These are phyloP conservation scores for Vitellaria paradoxa DNA, from an alignment of 179 eudicot genomes.

Conservation along the genomic window DNA sequence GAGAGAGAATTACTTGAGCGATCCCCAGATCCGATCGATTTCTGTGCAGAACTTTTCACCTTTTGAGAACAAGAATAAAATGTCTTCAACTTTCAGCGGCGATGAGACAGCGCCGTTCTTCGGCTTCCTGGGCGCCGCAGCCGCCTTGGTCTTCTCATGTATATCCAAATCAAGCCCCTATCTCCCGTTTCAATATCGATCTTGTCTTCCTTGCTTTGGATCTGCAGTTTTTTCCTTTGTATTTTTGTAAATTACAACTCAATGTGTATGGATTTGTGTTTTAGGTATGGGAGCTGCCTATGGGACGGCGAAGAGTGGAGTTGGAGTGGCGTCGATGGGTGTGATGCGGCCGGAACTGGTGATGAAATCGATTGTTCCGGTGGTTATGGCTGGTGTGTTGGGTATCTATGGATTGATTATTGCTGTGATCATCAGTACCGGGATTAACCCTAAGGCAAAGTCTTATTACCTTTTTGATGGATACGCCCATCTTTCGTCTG, in stretches of 20 bases:
- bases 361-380: conserved; percentile 88
- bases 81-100: conserved; percentile 60
- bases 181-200: not conserved
- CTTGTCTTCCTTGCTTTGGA: not conserved
- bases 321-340: conserved; percentile 90
- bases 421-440: conserved; percentile 87
- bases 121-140: conserved; percentile 82
- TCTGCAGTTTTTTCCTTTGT: not conserved
- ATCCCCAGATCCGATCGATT: too few species aligned
- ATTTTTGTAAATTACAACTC: not conserved
- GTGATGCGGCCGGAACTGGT: conserved; percentile 94
- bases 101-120: conserved; percentile 85
- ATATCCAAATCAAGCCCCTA: too few species aligned
- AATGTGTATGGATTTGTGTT: not conserved
- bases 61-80: conserved; percentile 1
- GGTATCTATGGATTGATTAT: conserved; percentile 85
- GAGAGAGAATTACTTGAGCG: not conserved
- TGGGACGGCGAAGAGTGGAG: conserved; percentile 88
- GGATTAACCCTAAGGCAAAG: conserved; percentile 86
- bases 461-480: conserved; percentile 75
- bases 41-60: too few species aligned
- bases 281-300: conserved; percentile 91
- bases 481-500: conserved; percentile 80
- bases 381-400: conserved; percentile 94
- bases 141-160: conserved; percentile 83